phyloP scores from a whole-genome alignment of 1,139 yeast genomes.

The Scheffersomyces segobiensis region DNA sequence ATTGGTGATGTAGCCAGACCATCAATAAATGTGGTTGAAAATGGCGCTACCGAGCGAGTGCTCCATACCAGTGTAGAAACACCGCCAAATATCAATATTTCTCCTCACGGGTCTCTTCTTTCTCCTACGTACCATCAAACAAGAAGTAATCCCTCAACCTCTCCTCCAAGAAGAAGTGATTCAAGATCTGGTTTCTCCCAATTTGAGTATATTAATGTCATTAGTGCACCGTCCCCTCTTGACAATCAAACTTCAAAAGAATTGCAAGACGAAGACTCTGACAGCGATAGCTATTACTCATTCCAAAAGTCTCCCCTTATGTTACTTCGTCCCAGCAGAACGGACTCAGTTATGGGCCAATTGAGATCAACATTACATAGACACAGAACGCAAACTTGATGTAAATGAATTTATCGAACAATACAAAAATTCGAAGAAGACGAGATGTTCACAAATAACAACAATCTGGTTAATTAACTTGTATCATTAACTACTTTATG shows the following conservation, averaged over 20 bases:
- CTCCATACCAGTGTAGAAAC: background rate
- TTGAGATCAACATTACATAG: background rate
- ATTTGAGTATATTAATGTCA: background rate
- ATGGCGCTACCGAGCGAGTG: background rate
- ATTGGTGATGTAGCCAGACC: background rate
- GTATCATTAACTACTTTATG: too few species aligned
- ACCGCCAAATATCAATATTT: background rate
- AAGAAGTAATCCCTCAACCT: background rate
- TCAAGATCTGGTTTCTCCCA: background rate
- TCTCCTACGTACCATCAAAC: background rate
- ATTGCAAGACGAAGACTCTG: background rate
- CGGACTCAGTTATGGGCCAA: background rate
- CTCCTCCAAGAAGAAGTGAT: background rate
- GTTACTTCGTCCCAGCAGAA: background rate
- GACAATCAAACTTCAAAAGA: background rate
- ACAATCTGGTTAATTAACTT: too few species aligned
- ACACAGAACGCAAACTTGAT: background rate
- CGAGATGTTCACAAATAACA: too few species aligned
- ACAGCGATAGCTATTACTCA: background rate
- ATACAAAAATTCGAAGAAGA: too few species aligned
- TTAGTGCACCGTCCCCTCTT: background rate
- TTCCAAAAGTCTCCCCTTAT: background rate
- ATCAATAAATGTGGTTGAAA: background rate
- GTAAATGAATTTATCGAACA: background rate
- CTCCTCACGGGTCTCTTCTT: background rate